Evolutionary conservation across 2,329 filamentous ascomycete genomes (phyloP).

Genomic region (Erysiphe pulchra): DNA sequence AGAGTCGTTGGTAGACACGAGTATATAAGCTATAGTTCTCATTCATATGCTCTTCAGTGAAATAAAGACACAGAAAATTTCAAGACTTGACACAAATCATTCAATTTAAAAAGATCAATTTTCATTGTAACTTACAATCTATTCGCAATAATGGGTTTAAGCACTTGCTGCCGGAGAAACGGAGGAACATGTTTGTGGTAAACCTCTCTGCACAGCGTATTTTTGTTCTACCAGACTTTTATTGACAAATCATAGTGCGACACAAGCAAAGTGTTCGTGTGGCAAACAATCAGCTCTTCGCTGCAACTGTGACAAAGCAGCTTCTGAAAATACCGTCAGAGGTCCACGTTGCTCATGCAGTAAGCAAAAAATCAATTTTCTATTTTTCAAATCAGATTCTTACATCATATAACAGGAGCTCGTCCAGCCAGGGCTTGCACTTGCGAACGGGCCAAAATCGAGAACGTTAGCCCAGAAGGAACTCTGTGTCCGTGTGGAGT

Average conservation of each 20-base stretch:
- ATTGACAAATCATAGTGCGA: slow-evolving; percentile 17
- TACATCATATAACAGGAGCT: slow-evolving; percentile 16
- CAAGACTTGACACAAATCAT: too few species aligned
- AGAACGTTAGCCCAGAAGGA: slow-evolving; percentile 38
- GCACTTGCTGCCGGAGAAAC: slow-evolving; percentile 13
- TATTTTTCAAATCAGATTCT: background rate
- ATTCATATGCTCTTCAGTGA: too few species aligned
- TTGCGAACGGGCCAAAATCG: slow-evolving; percentile 42
- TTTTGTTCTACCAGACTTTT: background rate
- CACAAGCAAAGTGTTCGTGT: slow-evolving; percentile 59
- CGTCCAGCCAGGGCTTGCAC: slow-evolving; percentile 61
- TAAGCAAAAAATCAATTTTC: slow-evolving; percentile 11
- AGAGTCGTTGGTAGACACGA: too few species aligned
- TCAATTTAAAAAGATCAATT: too few species aligned
- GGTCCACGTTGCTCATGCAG: slow-evolving; percentile 67
- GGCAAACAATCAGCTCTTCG: slow-evolving; percentile 67
- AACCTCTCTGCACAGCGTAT: background rate
- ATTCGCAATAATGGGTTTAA: slow-evolving; percentile 1
- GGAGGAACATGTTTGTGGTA: slow-evolving; percentile 12
- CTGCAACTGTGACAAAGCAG: slow-evolving; percentile 61
- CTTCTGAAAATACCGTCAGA: slow-evolving; percentile 44
- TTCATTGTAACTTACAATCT: too few species aligned
- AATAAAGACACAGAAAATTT: too few species aligned
- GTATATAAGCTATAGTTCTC: too few species aligned
- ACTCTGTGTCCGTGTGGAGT: slow-evolving; percentile 53